phyloP scores from a whole-genome alignment of 2,329 filamentous ascomycete species.

The Xylaria arbuscula region DNA sequence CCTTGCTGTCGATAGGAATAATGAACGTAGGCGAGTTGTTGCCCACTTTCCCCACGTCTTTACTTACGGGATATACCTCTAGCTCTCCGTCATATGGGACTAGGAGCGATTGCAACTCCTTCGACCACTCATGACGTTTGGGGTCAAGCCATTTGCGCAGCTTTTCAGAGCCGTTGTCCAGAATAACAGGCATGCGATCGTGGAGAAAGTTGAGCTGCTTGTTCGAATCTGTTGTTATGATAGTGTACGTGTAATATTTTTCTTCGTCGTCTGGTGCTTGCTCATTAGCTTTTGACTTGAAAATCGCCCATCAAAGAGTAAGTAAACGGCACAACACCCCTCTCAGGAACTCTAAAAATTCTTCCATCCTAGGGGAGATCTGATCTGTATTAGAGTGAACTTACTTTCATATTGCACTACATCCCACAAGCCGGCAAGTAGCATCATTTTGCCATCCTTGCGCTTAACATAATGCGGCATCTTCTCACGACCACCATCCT shows the following conservation, averaged over 20 bases:
- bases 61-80: slow-evolving; percentile 85
- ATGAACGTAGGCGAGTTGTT: slow-evolving; percentile 89
- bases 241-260: slow-evolving; percentile 86
- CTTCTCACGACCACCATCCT: slow-evolving; percentile 76
- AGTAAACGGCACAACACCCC: not conserved
- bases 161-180: slow-evolving; percentile 78
- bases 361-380: not conserved
- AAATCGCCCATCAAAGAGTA: not conserved
- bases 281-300: slow-evolving; percentile 4
- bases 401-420: slow-evolving; percentile 81
- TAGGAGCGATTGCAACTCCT: slow-evolving; percentile 81
- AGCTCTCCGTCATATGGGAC: slow-evolving; percentile 82
- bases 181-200: slow-evolving; percentile 93
- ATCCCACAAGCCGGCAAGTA: slow-evolving; percentile 92
- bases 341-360: not conserved
- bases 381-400: slow-evolving; percentile 11
- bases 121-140: slow-evolving; percentile 75
- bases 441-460: slow-evolving; percentile 86
- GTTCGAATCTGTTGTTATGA: slow-evolving; percentile 92
- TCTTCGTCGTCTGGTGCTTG: slow-evolving; percentile 59
- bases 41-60: slow-evolving; percentile 93
- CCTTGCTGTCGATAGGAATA: slow-evolving; percentile 81
- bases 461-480: slow-evolving; percentile 86
- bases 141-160: slow-evolving; percentile 85
- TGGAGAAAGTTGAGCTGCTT: slow-evolving; percentile 87